Conservation (phyloP, 805 yeast genomes). For the Saccharomycopsis microspora region DNA sequence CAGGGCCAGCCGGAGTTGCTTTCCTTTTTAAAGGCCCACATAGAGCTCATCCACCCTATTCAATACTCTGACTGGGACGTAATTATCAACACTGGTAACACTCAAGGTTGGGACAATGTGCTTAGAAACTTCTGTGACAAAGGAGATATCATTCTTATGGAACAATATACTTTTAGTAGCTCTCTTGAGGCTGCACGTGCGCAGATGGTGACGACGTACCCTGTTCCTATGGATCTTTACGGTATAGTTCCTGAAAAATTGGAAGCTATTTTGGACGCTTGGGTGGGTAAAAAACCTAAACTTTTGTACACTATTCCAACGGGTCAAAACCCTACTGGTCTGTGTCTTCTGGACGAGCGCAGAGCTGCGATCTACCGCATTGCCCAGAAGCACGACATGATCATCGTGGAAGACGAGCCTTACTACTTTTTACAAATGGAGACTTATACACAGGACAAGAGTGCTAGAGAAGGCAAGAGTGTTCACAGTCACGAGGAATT, state of each 20-base stretch:
- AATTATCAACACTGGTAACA: slow-evolving; percentile 69
- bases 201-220: slow-evolving; percentile 53
- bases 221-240: slow-evolving; percentile 65
- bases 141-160: slow-evolving; percentile 78
- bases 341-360: slow-evolving; percentile 67
- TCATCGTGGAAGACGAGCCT: slow-evolving; percentile 93
- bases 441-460: slow-evolving; percentile 40
- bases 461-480: slow-evolving; percentile 24
- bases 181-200: slow-evolving; percentile 77
- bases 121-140: slow-evolving; percentile 66
- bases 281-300: slow-evolving; percentile 73
- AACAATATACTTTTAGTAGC: slow-evolving; percentile 74
- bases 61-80: slow-evolving; percentile 62
- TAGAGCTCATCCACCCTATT: slow-evolving; percentile 34
- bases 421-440: slow-evolving; percentile 96
- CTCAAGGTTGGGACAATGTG: slow-evolving; percentile 80
- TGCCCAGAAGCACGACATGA: slow-evolving; percentile 76
- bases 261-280: slow-evolving; percentile 46
- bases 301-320: slow-evolving; percentile 85
- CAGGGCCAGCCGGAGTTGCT: slow-evolving; percentile 69
- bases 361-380: slow-evolving; percentile 64
- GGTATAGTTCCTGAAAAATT: slow-evolving; percentile 72
- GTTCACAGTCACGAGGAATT: slow-evolving; percentile 48
- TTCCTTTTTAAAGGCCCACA: slow-evolving; percentile 66
- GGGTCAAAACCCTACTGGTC: slow-evolving; percentile 97